phyloP scores from a whole-genome alignment of 1,139 yeast species.

The Geotrichum carabidarum region DNA sequence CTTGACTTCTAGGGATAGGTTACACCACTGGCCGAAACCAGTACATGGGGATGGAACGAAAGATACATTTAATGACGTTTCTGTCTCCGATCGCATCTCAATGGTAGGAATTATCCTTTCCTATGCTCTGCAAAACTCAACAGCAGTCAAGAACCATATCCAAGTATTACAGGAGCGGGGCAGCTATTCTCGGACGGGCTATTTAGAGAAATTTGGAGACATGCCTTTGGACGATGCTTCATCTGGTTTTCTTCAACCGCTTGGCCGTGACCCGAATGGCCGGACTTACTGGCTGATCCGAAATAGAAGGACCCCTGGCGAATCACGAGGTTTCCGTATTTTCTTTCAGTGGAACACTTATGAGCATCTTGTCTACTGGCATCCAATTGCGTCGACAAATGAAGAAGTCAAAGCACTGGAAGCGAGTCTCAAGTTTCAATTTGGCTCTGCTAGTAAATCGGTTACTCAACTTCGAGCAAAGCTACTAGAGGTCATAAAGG shows the following conservation, averaged over 20 bases:
- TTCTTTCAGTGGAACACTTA: background rate
- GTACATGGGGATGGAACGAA: background rate
- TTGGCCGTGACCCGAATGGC: background rate
- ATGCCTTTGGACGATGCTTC: background rate
- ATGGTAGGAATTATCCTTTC: background rate
- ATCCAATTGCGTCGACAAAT: background rate
- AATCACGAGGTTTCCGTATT: background rate
- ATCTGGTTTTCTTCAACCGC: background rate
- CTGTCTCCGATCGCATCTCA: background rate
- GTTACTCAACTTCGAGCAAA: background rate
- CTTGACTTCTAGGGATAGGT: background rate
- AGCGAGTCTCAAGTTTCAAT: background rate
- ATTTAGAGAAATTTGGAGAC: background rate
- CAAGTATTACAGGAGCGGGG: background rate
- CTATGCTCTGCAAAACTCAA: background rate
- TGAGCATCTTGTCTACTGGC: constrained; percentile 1
- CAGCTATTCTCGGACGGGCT: background rate
- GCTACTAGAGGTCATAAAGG: background rate
- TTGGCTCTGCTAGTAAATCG: background rate
- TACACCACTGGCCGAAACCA: background rate
- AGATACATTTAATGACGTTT: background rate
- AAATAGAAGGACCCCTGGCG: background rate
- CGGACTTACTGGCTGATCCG: background rate
- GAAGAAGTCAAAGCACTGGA: background rate
- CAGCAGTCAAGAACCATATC: background rate